Conservation (phyloP, 2,329 filamentous ascomycete genomes). For the Ambrosiella beaveri region DNA sequence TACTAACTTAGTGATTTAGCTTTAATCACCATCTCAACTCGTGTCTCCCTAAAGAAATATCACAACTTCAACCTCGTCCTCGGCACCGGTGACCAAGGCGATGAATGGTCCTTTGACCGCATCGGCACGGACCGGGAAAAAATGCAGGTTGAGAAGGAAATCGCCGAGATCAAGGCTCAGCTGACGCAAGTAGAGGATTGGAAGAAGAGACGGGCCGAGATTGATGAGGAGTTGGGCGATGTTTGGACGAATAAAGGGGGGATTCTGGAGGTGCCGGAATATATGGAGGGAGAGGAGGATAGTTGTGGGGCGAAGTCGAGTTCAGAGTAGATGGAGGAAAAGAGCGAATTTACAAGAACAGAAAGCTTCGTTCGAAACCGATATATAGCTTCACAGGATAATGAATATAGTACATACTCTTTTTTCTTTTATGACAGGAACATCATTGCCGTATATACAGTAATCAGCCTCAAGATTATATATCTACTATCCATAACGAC, state of each 20-base stretch:
- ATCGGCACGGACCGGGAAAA: slow-evolving; percentile 92
- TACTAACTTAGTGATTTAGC: slow-evolving; percentile 29
- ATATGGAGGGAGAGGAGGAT: slow-evolving; percentile 18
- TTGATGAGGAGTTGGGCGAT: slow-evolving; percentile 60
- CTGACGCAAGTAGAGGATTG: slow-evolving; percentile 68
- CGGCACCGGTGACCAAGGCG: slow-evolving; percentile 62
- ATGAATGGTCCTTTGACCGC: slow-evolving; percentile 80
- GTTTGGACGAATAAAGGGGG: slow-evolving; percentile 41
- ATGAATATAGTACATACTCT: not conserved
- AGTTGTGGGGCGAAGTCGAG: not conserved
- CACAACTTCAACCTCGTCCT: slow-evolving; percentile 83
- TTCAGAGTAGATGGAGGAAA: not conserved
- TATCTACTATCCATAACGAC: no score
- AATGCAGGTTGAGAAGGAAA: slow-evolving; percentile 77
- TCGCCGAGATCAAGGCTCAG: slow-evolving; percentile 65
- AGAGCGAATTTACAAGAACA: not conserved
- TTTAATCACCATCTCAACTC: slow-evolving; percentile 86
- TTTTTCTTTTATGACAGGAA: not conserved
- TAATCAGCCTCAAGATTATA: no score
- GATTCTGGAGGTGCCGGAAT: slow-evolving; percentile 30
- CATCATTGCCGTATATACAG: not conserved
- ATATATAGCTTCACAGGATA: not conserved
- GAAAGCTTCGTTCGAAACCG: not conserved
- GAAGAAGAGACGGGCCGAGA: slow-evolving; percentile 61
- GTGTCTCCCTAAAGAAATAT: slow-evolving; percentile 86